These are phyloP conservation scores for Eutypa lata DNA, from an alignment of 2,329 filamentous ascomycete genomes.

Conservation along the genomic window DNA sequence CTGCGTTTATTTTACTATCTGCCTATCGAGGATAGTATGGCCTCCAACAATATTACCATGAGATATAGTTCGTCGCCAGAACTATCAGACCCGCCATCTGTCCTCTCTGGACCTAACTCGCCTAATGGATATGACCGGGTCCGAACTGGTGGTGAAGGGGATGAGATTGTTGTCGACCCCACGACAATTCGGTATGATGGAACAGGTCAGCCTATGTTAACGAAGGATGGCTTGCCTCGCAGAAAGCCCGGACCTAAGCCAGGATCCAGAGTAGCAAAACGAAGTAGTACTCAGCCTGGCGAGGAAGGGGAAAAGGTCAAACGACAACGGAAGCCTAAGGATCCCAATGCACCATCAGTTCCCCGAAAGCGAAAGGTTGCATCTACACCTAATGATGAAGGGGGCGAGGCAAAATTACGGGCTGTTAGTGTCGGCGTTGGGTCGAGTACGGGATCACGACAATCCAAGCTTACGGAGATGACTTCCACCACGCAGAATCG, in stretches of 20 bases:
- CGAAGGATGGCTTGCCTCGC: slow-evolving; percentile 55
- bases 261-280: slow-evolving; percentile 50
- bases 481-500: slow-evolving; percentile 17
- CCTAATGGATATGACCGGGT: slow-evolving; percentile 20
- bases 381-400: slow-evolving; percentile 26
- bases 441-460: slow-evolving; percentile 28
- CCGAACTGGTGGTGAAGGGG: slow-evolving; percentile 23
- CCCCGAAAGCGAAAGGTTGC: slow-evolving; percentile 54
- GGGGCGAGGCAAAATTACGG: slow-evolving; percentile 20
- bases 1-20: background rate
- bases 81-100: slow-evolving; percentile 30
- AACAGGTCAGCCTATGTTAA: slow-evolving; percentile 42
- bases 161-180: slow-evolving; percentile 31
- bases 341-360: slow-evolving; percentile 54
- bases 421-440: slow-evolving; percentile 6
- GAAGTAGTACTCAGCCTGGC: slow-evolving; percentile 36
- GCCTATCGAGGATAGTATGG: background rate
- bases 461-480: slow-evolving; percentile 40
- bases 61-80: slow-evolving; percentile 31
- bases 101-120: slow-evolving; percentile 27
- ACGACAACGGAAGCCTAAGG: slow-evolving; percentile 54
- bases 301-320: slow-evolving; percentile 42
- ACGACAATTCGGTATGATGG: slow-evolving; percentile 28
- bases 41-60: slow-evolving; percentile 5
- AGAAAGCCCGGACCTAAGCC: slow-evolving; percentile 67